Evolutionary conservation across 1,139 yeast species (phyloP).

Genomic region (Debaryomyces udenii): DNA sequence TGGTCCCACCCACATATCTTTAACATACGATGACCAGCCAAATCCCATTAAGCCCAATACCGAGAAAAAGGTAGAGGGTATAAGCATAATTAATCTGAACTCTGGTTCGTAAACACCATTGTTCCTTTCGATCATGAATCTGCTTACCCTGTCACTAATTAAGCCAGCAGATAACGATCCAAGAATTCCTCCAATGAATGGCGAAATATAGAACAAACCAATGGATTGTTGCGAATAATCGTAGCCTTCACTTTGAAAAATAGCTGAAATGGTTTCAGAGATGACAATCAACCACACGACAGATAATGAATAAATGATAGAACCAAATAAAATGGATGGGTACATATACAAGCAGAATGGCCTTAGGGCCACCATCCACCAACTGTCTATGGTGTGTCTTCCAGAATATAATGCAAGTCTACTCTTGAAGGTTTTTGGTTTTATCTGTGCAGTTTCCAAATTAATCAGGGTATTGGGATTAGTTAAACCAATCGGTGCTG

Average conservation of each 20-base stretch:
- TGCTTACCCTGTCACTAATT: conserved; percentile 49
- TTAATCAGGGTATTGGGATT: conserved; percentile 7
- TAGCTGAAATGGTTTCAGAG: conserved; percentile 57
- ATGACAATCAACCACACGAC: conserved; percentile 68
- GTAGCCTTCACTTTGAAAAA: conserved; percentile 51
- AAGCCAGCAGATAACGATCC: conserved; percentile 61
- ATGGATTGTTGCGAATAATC: conserved; percentile 49
- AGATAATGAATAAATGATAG: conserved; percentile 56
- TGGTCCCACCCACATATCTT: conserved; percentile 63
- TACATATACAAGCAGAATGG: conserved; percentile 56
- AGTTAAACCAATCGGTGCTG: conserved; percentile 25
- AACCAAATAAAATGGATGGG: conserved; percentile 57
- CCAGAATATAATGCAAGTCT: conserved; percentile 41
- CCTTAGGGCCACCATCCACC: conserved; percentile 62
- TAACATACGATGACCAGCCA: conserved; percentile 57
- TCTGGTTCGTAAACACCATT: conserved; percentile 66
- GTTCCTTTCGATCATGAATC: conserved; percentile 41
- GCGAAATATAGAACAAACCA: conserved; percentile 61
- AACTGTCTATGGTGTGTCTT: conserved; percentile 49
- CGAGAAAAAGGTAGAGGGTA: conserved; percentile 52
- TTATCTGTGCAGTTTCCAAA: not conserved
- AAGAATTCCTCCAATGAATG: conserved; percentile 60
- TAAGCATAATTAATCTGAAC: conserved; percentile 56
- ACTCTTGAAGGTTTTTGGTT: conserved; percentile 18
- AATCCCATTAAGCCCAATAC: conserved; percentile 60